These are phyloP conservation scores for Apocynum venetum DNA, from an alignment of 257 asterid species.

Conservation along the genomic window DNA sequence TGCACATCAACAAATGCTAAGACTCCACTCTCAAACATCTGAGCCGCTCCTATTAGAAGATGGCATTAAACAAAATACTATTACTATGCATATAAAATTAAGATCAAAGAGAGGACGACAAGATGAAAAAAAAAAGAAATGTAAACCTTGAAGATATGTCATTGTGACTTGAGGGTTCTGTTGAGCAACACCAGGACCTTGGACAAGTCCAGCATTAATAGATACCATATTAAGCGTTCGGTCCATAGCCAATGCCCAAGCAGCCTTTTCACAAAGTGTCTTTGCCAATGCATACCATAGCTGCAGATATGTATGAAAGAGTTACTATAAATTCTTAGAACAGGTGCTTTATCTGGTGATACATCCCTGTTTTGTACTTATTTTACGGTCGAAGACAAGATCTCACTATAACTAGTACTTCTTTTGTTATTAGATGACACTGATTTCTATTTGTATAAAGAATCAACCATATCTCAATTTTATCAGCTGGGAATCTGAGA, in stretches of 20 bases:
- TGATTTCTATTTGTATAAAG: background rate
- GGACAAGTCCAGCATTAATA: constrained; percentile 36
- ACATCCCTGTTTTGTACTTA: no score
- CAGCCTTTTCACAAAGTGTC: constrained; percentile 41
- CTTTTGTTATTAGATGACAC: no score
- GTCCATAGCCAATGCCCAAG: constrained; percentile 50
- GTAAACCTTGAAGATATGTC: constrained; percentile 44
- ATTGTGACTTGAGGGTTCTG: constrained; percentile 32
- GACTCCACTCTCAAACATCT: constrained; percentile 44
- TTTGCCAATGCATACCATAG: constrained; percentile 47
- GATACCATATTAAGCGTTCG: constrained; percentile 42
- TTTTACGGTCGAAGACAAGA: no score
- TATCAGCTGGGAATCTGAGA: background rate
- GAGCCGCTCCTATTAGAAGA: constrained; percentile 27
- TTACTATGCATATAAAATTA: background rate
- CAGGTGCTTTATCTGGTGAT: background rate
- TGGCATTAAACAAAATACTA: no score
- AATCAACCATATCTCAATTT: no score
- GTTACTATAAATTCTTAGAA: background rate
- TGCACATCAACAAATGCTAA: constrained; percentile 36
- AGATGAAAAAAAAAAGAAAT: background rate
- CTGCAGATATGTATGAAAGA: constrained; percentile 14
- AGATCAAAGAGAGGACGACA: background rate
- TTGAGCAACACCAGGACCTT: constrained; percentile 40
- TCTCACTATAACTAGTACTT: no score